phyloP scores from a whole-genome alignment of 2,329 filamentous ascomycete genomes.

The Pseudogymnoascus verrucosus region DNA sequence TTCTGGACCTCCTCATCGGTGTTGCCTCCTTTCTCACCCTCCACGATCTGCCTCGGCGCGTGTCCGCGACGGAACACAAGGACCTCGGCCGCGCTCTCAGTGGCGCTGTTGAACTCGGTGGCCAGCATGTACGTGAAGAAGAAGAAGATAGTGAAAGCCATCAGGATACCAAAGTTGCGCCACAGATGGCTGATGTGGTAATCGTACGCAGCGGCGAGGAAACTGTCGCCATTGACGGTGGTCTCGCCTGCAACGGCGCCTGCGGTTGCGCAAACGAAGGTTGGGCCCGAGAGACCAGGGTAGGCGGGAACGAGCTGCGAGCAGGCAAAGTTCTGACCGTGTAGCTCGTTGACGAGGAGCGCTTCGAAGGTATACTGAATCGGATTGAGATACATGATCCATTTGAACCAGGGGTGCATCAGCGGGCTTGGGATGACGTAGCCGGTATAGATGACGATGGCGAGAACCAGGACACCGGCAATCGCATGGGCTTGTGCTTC shows the following conservation, averaged over 20 bases:
- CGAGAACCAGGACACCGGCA: slow-evolving; percentile 39
- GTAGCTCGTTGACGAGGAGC: slow-evolving; percentile 74
- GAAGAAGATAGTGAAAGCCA: slow-evolving; percentile 57
- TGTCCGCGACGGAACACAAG: slow-evolving; percentile 66
- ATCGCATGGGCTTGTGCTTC: slow-evolving; percentile 55
- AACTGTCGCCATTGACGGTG: slow-evolving; percentile 49
- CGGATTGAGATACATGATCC: slow-evolving; percentile 69
- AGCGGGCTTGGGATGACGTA: slow-evolving; percentile 35
- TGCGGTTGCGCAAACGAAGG: slow-evolving; percentile 48
- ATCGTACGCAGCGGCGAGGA: slow-evolving; percentile 43
- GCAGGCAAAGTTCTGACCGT: slow-evolving; percentile 11
- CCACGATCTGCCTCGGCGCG: slow-evolving; percentile 35
- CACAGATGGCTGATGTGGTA: slow-evolving; percentile 54
- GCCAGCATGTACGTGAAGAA: slow-evolving; percentile 52
- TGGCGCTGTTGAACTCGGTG: slow-evolving; percentile 56
- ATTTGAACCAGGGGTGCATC: slow-evolving; percentile 73
- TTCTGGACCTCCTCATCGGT: slow-evolving; percentile 24
- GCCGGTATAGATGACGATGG: slow-evolving; percentile 22
- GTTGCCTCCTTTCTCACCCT: slow-evolving; percentile 12
- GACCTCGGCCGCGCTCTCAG: slow-evolving; percentile 68
- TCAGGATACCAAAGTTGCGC: slow-evolving; percentile 61
- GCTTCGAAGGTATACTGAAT: slow-evolving; percentile 73
- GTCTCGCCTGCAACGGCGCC: slow-evolving; percentile 45
- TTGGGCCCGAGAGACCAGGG: slow-evolving; percentile 16
- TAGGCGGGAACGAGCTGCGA: slow-evolving; percentile 20